Percentiles rank a stretch among this genome's conserved stretches.
These are phyloP conservation scores for Sarcodon sp. DNA, from an alignment of 768 basidiomycete species.

Conservation along the genomic window DNA sequence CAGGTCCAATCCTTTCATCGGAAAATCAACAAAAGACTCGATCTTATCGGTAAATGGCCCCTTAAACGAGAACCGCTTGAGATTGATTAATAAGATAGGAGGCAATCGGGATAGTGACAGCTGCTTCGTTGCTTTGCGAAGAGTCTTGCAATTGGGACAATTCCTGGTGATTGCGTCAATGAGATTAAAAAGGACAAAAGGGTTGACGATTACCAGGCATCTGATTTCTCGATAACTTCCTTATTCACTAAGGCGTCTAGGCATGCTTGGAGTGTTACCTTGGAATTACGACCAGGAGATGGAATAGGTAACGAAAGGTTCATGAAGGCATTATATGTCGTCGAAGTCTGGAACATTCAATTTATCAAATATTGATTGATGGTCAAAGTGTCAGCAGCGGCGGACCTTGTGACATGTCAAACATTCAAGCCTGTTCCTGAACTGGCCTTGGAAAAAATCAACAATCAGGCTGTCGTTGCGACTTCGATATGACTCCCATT, in stretches of 20 bases:
- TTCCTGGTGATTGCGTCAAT: conserved; percentile 42
- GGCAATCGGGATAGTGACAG: conserved; percentile 88
- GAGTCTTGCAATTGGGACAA: conserved; percentile 86
- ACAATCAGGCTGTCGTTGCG: conserved; percentile 91
- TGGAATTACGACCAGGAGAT: conserved; percentile 35
- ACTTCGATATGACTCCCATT: conserved; percentile 85
- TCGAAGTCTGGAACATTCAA: conserved; percentile 60
- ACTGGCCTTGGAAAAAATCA: conserved; percentile 97
- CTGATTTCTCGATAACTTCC: conserved; percentile 84
- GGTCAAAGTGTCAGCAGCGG: conserved; percentile 1
- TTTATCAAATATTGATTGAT: conserved; percentile 6
- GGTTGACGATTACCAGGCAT: conserved; percentile 65
- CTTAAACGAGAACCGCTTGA: conserved; percentile 86
- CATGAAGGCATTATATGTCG: conserved; percentile 95
- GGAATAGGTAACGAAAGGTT: conserved; percentile 89
- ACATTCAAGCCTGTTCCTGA: conserved; percentile 81
- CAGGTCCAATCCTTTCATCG: conserved; percentile 42
- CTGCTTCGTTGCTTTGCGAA: conserved; percentile 76
- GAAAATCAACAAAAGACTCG: conserved; percentile 91
- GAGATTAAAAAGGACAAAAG: not conserved
- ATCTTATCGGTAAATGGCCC: conserved; percentile 94
- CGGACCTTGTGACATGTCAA: conserved; percentile 79
- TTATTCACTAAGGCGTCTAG: conserved; percentile 84
- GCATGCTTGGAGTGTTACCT: conserved; percentile 66
- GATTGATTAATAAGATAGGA: conserved; percentile 82